These are phyloP conservation scores for Ceratocystis ficicola DNA, from an alignment of 2,329 filamentous ascomycete genomes.

Conservation along the genomic window DNA sequence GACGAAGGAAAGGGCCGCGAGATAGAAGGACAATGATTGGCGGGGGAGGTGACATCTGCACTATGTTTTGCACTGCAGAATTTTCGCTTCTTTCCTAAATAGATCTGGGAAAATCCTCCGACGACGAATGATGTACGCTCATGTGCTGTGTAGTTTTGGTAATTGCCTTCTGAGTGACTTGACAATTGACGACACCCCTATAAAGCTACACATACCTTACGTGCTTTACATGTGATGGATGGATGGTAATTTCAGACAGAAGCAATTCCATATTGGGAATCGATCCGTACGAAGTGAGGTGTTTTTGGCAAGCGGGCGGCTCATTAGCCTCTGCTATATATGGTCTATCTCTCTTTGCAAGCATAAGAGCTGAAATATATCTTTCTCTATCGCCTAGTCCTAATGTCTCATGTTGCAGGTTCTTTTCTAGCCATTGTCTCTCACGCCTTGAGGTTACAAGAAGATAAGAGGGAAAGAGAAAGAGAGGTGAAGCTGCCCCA, in stretches of 20 bases:
- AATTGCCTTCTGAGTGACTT: neutral
- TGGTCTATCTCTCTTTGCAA: neutral
- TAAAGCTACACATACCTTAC: neutral
- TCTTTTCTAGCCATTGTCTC: conserved; percentile 2
- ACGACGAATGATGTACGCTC: neutral
- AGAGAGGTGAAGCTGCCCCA: no score
- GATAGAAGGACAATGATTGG: neutral
- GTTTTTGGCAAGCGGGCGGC: no score
- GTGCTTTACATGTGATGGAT: neutral
- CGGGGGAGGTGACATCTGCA: neutral
- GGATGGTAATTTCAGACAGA: no score
- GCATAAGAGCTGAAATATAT: neutral
- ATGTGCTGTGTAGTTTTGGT: neutral
- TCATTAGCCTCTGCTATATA: neutral
- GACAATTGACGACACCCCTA: neutral
- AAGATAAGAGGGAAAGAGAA: neutral
- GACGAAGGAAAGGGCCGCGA: neutral
- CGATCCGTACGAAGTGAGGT: no score
- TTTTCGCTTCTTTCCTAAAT: conserved; percentile 12
- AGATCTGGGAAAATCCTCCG: neutral
- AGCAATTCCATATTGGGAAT: no score
- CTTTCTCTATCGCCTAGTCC: neutral
- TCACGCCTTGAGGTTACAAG: neutral
- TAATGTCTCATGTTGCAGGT: neutral
- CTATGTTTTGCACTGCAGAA: neutral